A percentile compares a stretch with the other conserved stretches of the same genome.
Conservation (phyloP, 192 early-diverging fungal species). For the Phycomyces blakesleeanus region DNA sequence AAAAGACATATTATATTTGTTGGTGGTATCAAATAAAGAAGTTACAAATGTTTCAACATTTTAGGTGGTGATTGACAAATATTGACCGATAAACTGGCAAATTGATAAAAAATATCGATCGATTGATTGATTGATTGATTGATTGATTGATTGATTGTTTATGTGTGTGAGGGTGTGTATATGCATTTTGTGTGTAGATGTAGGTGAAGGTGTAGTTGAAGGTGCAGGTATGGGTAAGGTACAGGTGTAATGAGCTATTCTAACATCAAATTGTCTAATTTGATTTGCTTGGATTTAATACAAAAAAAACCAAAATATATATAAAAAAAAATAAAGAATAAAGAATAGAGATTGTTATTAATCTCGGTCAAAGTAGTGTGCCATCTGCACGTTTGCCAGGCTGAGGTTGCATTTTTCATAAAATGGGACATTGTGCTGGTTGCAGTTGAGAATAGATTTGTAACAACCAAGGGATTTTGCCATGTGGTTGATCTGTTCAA, state of each 20-base stretch:
- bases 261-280: neutral
- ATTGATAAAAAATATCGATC: no score
- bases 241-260: neutral
- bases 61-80: no score
- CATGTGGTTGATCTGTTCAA: constrained; percentile 83
- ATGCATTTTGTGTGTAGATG: no score
- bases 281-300: no score
- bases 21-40: neutral
- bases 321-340: no score
- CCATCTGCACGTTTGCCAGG: constrained; percentile 75
- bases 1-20: neutral
- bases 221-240: neutral
- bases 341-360: neutral
- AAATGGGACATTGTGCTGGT: constrained; percentile 76
- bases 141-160: no score
- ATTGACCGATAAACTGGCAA: no score
- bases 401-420: constrained; percentile 88
- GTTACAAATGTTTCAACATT: neutral
- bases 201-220: no score
- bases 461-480: constrained; percentile 81
- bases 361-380: constrained; percentile 41
- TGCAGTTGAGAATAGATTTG: constrained; percentile 79
- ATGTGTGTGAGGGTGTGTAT: no score
- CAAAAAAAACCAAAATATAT: no score
- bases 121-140: no score